Conservation (phyloP, 2,329 filamentous ascomycete species). For the Dothistroma pini region DNA sequence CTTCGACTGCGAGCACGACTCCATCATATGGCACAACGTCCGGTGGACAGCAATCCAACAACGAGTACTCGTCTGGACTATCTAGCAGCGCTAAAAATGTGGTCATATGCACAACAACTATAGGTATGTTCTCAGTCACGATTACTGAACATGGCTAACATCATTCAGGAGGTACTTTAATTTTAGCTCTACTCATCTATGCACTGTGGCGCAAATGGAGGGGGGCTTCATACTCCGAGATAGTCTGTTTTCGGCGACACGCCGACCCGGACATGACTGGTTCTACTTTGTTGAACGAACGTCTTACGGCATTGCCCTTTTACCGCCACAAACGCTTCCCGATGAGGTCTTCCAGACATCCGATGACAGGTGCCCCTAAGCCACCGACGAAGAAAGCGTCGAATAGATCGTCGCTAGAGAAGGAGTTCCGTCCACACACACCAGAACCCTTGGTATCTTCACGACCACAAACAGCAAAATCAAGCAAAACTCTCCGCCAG, state of each 20-base stretch:
- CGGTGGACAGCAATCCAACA: neutral
- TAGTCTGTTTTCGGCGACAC: slow-evolving; percentile 23
- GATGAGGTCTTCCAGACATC: slow-evolving; percentile 23
- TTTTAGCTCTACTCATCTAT: slow-evolving; percentile 16
- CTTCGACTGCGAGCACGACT: neutral
- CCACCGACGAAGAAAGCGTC: neutral
- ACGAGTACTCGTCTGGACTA: slow-evolving; percentile 6
- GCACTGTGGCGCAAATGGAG: slow-evolving; percentile 23
- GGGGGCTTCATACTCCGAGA: slow-evolving; percentile 26
- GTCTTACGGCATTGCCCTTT: slow-evolving; percentile 24
- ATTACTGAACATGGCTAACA: neutral
- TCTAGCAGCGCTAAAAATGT: slow-evolving; percentile 17
- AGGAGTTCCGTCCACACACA: neutral
- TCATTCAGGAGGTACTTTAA: neutral
- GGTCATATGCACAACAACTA: slow-evolving; percentile 24
- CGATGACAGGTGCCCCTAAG: neutral
- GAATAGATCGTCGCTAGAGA: neutral
- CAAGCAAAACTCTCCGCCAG: neutral
- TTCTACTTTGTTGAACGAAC: slow-evolving; percentile 4
- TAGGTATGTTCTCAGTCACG: slow-evolving; percentile 19
- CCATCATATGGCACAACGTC: neutral
- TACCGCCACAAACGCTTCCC: slow-evolving; percentile 27
- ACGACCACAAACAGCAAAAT: neutral
- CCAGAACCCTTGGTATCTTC: slow-evolving; percentile 1
- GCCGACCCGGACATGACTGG: slow-evolving; percentile 19